These are phyloP conservation scores for Martensiomyces pterosporus DNA, from an alignment of 192 early-diverging fungal species.

Conservation along the genomic window DNA sequence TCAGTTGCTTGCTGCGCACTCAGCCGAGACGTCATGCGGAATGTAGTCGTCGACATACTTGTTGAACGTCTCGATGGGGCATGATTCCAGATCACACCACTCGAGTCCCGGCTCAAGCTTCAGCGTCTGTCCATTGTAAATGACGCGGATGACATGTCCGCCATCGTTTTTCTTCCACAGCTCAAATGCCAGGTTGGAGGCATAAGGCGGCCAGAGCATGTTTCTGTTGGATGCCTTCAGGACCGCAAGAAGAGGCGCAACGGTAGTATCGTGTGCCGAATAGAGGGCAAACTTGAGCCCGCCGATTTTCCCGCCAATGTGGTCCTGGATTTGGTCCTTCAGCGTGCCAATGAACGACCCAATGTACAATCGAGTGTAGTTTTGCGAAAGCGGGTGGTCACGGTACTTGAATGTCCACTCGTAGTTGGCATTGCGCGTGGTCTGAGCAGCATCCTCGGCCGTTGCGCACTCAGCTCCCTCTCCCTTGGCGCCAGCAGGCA, in stretches of 20 bases:
- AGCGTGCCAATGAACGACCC: slow-evolving; percentile 49
- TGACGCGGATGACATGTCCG: slow-evolving; percentile 45
- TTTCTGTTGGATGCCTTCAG: slow-evolving; percentile 27
- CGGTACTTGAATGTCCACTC: slow-evolving; percentile 31
- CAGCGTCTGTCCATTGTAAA: slow-evolving; percentile 55
- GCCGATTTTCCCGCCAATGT: slow-evolving; percentile 20
- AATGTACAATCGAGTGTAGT: slow-evolving; percentile 26
- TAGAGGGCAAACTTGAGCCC: slow-evolving; percentile 48
- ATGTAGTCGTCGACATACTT: slow-evolving; percentile 24
- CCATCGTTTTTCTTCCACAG: slow-evolving; percentile 47
- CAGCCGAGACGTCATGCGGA: slow-evolving; percentile 23
- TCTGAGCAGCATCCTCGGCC: slow-evolving; percentile 28
- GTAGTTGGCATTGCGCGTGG: slow-evolving; percentile 33
- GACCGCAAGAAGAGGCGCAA: slow-evolving; percentile 42
- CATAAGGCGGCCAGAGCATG: slow-evolving; percentile 56
- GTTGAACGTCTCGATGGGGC: slow-evolving; percentile 38
- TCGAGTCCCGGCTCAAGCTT: slow-evolving; percentile 11
- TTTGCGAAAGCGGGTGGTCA: slow-evolving; percentile 24
- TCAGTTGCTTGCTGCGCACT: too few relatives aligned
- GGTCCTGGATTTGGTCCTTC: slow-evolving; percentile 27
- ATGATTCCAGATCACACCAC: slow-evolving; percentile 47
- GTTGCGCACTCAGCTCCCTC: slow-evolving; percentile 15
- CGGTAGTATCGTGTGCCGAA: slow-evolving; percentile 52
- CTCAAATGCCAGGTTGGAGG: slow-evolving; percentile 51
- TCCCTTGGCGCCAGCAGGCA: slow-evolving; percentile 8